Evolutionary conservation across 2,329 filamentous ascomycete genomes (phyloP), one percentile per base, ranked within the genome.

Genomic region (Ceratocystis lukuohia): DNA sequence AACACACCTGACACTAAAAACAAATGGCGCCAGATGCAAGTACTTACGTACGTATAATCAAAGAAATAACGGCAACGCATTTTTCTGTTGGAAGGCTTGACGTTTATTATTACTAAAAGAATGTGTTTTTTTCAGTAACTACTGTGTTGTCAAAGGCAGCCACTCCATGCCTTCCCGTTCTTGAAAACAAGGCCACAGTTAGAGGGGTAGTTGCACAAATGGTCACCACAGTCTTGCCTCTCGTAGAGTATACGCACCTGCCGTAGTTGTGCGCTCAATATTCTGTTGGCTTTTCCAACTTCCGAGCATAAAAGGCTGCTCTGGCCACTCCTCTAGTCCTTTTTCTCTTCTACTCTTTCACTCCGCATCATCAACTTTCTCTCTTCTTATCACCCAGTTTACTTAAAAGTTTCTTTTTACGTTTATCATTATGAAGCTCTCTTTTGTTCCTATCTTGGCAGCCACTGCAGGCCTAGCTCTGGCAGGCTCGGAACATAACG

Each of bases 341-440:
- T 30, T 17, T 57, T 15, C 30, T 33, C 17, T 57, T 25, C 25
- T 59, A 15, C 7, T 37, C 56, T 59, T n/a, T n/a, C 22, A 7
- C 17, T 59, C 53, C 8, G 12, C 17, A 57, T 22, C 56, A 59
- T 22, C 56, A n/a, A 15, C n/a, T 59, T 20, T 33, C n/a, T 37
- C 33, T 37, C n/a, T 59, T 37, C n/a, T 59, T n/a, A 59, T 59
- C 15, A 37, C 56, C 12, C 56, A 59, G 1, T 53, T 53, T 53
- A 59, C 28, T 59, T 59, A 59, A 22, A 57, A 57, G 28, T 57
- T 41, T 57, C 48, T 22, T n/a, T 46, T 61, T 48, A 37, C 15
- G 30, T 50, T 33, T 30, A 56, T 62, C 57, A 66, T 25, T 41
- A 66, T 66, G 65, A 66, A 63, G 65, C 15, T 66, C 22, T 62